Base-by-base conservation (phyloP, 2,329 filamentous ascomycete genomes). In the Aspergillus sp. region DNA sequence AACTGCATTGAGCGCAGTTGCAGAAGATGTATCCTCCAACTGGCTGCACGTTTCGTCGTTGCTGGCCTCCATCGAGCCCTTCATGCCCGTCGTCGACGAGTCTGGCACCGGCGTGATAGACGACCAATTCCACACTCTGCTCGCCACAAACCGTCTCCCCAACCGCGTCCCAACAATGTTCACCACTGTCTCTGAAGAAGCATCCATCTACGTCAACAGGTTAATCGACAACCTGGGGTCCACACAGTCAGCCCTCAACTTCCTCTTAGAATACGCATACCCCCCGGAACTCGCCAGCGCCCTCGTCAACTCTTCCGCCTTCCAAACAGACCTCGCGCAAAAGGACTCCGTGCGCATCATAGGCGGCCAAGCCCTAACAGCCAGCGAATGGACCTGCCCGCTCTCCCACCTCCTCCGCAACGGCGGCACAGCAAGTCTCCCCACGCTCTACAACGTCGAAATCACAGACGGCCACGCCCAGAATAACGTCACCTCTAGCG, bases 81-180 rank as follows among this genome's bases (percentile, higher is more conserved):
- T 69, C 17, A 62, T 67, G 59, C 66, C 67, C 3, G 66, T 69
- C 50, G 61, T 70, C n/a, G 68, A 68, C 30, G 64, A 68, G 48
- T 52, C 62, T 2, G 58, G 47, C 17, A 58, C 53, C 2, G 66
- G 67, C 5, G 61, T 70, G 1, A 66, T 70, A 13, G 66, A 69
- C 48, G 64, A 63, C 43, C 68, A 70, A 43, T 69, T 70, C 62
- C 15, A 70, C 55, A 53, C 26, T 17, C 62, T 70, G 5, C 62
- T 70, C 15, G 18, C 50, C 0, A 41, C 49, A 2, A 52, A 63
- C 26, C 43, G 26, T 2, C 62, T 70, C n/a, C 66, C 68, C 9
- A 66, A 63, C 41, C 58, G 57, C 13, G 68, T 70, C 15, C 68
- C 68, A 2, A 65, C 62, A 20, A 65, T 70, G 56, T 70, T 70